phyloP scores from a whole-genome alignment of 2,329 filamentous ascomycete species.

The Botrytis paeoniae region DNA sequence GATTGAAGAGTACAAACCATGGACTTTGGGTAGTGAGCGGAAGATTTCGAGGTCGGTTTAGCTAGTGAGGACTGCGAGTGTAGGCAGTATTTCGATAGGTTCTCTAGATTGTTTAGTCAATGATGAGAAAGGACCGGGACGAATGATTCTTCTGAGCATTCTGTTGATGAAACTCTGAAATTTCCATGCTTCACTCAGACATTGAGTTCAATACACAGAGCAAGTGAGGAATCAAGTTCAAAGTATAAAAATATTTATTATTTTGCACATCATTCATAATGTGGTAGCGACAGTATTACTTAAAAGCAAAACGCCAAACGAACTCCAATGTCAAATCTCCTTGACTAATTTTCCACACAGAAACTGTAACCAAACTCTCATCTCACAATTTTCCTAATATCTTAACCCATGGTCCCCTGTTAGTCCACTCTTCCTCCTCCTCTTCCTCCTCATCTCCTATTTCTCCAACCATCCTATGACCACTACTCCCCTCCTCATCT shows the following conservation, averaged over 20 bases:
- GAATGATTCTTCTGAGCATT: neutral
- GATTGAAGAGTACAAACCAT: neutral
- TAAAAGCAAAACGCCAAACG: neutral
- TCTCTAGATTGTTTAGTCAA: neutral
- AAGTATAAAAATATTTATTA: neutral
- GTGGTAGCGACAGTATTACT: neutral
- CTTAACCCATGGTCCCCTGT: conserved; percentile 4
- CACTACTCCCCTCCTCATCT: neutral
- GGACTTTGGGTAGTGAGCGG: neutral
- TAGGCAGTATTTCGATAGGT: neutral
- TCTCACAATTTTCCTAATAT: neutral
- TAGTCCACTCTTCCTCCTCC: neutral
- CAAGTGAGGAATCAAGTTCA: neutral
- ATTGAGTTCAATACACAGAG: neutral
- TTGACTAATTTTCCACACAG: neutral
- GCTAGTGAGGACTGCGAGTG: too few species aligned
- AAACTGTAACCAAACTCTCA: too few species aligned
- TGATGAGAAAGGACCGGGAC: neutral
- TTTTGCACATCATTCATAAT: neutral
- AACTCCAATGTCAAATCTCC: neutral
- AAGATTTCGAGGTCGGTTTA: neutral
- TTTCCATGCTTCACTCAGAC: too few species aligned
- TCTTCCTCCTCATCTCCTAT: neutral
- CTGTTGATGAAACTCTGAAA: neutral
- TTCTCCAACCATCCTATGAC: neutral